Conservation (phyloP, 768 basidiomycete genomes). For the Roridomyces roridus region DNA sequence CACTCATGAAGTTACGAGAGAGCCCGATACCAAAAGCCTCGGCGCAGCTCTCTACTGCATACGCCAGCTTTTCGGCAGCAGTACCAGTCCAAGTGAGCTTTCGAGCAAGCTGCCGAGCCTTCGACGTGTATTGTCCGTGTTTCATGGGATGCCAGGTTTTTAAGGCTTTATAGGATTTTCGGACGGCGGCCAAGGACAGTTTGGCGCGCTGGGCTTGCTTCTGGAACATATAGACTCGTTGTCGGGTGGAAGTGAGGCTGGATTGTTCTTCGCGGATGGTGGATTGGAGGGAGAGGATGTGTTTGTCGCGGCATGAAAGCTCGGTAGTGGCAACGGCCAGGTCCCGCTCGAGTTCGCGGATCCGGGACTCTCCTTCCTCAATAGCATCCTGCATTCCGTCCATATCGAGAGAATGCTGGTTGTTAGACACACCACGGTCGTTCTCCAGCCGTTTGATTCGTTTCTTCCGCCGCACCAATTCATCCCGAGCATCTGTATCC, state of each 20-base stretch:
- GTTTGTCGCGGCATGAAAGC: not conserved
- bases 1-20: constrained; percentile 10
- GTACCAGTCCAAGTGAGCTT: too few species aligned
- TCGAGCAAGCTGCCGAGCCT: too few species aligned
- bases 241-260: not conserved
- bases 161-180: not conserved
- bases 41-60: constrained; percentile 4
- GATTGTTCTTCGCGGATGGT: not conserved
- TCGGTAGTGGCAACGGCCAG: not conserved
- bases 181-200: not conserved
- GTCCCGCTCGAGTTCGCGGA: not conserved
- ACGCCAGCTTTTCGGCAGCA: constrained; percentile 4
- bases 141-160: not conserved
- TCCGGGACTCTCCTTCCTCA: not conserved
- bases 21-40: constrained; percentile 1
- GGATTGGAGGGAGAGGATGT: not conserved
- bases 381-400: not conserved
- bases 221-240: not conserved
- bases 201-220: not conserved
- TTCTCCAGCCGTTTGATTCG: not conserved
- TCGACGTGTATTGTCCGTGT: too few species aligned
- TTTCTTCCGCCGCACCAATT: not conserved
- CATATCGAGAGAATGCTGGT: not conserved
- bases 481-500: not conserved
- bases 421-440: not conserved